Conservation (phyloP, 805 yeast genomes). For the Saccharomycopsis fodiens region DNA sequence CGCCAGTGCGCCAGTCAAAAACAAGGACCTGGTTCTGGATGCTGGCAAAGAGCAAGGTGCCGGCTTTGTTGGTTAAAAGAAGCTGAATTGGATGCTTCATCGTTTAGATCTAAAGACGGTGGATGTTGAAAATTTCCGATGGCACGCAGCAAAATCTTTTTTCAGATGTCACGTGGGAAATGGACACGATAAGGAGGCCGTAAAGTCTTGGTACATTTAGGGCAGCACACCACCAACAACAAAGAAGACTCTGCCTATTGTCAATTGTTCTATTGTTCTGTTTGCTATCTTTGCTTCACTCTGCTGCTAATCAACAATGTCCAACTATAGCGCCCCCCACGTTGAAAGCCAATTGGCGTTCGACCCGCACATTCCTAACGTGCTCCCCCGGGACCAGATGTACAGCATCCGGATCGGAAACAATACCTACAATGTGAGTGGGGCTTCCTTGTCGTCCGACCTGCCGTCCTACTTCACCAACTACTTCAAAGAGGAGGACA, state of each 20-base stretch:
- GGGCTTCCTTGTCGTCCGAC: constrained; percentile 80
- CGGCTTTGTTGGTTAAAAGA: constrained; percentile 36
- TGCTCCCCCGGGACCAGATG: constrained; percentile 63
- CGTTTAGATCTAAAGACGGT: no score
- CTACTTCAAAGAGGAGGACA: constrained; percentile 37
- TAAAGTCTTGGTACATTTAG: neutral
- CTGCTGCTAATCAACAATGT: no score
- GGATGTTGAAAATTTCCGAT: no score
- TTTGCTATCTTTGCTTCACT: no score
- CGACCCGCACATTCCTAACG: constrained; percentile 39
- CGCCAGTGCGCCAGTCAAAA: constrained; percentile 34
- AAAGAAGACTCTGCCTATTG: no score
- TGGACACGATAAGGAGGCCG: no score
- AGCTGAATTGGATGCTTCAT: constrained; percentile 73
- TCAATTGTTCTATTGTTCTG: no score
- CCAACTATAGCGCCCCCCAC: neutral
- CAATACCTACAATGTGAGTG: constrained; percentile 49
- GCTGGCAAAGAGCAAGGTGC: constrained; percentile 45
- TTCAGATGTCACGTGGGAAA: no score
- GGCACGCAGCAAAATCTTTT: no score
- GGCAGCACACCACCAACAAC: no score
- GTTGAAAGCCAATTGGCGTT: neutral
- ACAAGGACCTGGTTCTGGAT: constrained; percentile 54
- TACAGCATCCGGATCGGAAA: constrained; percentile 67
- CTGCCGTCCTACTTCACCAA: constrained; percentile 83